Evolutionary conservation across 2,329 filamentous ascomycete species (phyloP).

Genomic region (Penicillium crustosum): DNA sequence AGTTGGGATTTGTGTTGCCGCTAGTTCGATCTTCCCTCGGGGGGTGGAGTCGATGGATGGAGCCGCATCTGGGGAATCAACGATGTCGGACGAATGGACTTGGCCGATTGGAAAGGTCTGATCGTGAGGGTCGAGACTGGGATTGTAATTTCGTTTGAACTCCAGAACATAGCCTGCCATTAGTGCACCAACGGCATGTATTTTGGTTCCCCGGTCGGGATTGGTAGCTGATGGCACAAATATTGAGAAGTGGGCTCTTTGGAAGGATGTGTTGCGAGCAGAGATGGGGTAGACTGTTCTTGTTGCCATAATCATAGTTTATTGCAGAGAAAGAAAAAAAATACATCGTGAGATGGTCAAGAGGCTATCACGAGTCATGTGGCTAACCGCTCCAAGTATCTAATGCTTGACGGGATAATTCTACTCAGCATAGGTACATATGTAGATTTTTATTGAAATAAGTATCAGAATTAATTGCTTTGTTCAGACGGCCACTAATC

Average conservation of each 20-base stretch:
- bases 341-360: not conserved
- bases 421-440: not conserved
- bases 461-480: not conserved
- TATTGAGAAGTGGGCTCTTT: conserved; percentile 34
- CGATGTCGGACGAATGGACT: conserved; percentile 23
- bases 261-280: conserved; percentile 22
- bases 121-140: conserved; percentile 7
- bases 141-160: conserved; percentile 32
- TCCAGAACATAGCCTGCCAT: conserved; percentile 34
- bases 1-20: conserved; percentile 28
- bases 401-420: not conserved
- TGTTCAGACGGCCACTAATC: not conserved
- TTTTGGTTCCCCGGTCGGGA: conserved; percentile 26
- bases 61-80: conserved; percentile 12
- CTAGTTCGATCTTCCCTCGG: conserved; percentile 27
- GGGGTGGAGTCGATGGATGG: conserved; percentile 24
- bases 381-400: not conserved
- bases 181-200: conserved; percentile 35
- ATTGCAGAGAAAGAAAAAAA: not conserved
- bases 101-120: conserved; percentile 24
- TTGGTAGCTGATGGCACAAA: conserved; percentile 27
- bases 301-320: not conserved
- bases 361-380: not conserved
- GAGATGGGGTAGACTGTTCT: conserved; percentile 27
- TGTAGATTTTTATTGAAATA: not conserved